phyloP scores from a whole-genome alignment of 2,329 filamentous ascomycete species.

The Trichoderma gracile region DNA sequence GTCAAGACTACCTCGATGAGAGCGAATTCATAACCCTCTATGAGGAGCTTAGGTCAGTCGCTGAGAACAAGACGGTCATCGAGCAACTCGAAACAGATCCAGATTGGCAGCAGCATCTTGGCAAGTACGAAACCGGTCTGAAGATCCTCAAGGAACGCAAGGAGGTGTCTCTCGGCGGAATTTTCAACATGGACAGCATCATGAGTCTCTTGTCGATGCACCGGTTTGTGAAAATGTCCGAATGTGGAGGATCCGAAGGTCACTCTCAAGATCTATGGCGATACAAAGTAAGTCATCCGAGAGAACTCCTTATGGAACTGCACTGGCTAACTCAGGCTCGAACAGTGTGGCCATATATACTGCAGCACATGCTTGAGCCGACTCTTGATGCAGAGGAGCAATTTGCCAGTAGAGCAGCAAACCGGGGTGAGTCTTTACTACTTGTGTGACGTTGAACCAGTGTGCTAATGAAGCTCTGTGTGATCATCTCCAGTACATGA shows the following conservation, averaged over 20 bases:
- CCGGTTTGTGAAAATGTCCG: accelerated
- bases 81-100: slow-evolving; percentile 23
- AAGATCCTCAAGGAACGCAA: slow-evolving; percentile 6
- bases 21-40: not conserved
- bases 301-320: too few relatives aligned
- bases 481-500: not conserved
- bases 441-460: too few relatives aligned
- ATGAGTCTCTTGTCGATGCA: slow-evolving; percentile 29
- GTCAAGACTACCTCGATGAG: not conserved
- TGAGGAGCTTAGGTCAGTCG: not conserved
- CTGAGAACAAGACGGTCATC: not conserved
- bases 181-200: slow-evolving; percentile 29
- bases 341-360: slow-evolving; percentile 40
- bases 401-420: not conserved
- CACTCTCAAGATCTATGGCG: slow-evolving; percentile 12
- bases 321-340: slow-evolving; percentile 1
- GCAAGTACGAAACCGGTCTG: slow-evolving; percentile 27
- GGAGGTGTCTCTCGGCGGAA: slow-evolving; percentile 28
- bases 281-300: not conserved
- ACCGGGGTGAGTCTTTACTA: not conserved
- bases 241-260: slow-evolving; percentile 13
- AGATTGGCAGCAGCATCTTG: not conserved
- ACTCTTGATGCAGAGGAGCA: not conserved
- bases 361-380: slow-evolving; percentile 33
- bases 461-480: not conserved